Percentiles rank a stretch among this genome's conserved stretches.
Evolutionary conservation across 2,329 filamentous ascomycete species (phyloP).

Genomic region (Cadophora sp.): DNA sequence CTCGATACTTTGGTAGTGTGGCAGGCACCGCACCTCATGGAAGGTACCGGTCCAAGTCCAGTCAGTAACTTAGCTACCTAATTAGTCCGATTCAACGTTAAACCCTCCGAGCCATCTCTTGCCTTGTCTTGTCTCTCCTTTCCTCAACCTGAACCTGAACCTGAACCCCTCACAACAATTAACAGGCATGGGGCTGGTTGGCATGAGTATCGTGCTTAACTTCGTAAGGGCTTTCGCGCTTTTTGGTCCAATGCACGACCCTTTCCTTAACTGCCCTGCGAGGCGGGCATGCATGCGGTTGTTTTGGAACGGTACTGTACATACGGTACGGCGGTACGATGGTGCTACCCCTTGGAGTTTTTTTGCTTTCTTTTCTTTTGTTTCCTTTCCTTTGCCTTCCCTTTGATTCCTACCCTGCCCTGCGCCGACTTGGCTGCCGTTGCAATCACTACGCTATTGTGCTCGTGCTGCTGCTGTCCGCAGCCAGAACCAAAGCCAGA

Average conservation of each 20-base stretch:
- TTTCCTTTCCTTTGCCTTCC: neutral
- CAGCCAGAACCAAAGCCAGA: no score
- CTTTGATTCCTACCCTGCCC: neutral
- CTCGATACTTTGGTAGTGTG: neutral
- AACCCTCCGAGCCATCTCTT: no score
- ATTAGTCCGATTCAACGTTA: no score
- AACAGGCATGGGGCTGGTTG: no score
- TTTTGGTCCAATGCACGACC: neutral
- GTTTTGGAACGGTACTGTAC: neutral
- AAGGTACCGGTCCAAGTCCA: no score
- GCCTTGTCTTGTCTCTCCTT: no score
- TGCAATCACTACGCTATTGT: neutral
- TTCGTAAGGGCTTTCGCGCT: neutral
- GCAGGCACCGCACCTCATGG: neutral
- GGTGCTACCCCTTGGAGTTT: no score
- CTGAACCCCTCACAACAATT: neutral
- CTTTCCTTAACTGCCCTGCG: neutral
- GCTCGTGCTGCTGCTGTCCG: neutral
- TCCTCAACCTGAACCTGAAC: no score
- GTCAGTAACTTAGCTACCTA: no score
- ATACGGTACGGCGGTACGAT: no score
- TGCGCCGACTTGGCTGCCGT: neutral
- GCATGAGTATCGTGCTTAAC: no score
- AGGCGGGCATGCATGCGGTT: neutral
- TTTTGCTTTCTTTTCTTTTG: neutral